A percentile compares a stretch with the other conserved stretches of the same genome.
Evolutionary conservation across 1,284 basidiomycete genomes (phyloP).

Genomic region (Pyrrhoderma noxium): DNA sequence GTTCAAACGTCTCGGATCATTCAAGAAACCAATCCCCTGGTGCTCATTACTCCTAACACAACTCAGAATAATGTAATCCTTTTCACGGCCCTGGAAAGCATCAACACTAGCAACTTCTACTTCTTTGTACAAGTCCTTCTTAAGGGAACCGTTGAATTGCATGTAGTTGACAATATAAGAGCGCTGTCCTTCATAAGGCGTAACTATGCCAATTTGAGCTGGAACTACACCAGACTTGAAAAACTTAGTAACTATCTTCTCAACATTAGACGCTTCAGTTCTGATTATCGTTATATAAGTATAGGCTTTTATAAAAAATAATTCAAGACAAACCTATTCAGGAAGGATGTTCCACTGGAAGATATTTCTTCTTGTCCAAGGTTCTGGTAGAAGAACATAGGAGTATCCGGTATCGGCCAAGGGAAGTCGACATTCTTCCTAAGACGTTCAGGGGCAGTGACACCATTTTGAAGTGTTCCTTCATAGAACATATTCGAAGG

Average conservation of each 20-base stretch:
- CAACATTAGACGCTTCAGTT: constrained; percentile 97
- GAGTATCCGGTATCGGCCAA: constrained; percentile 96
- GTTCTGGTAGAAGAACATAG: constrained; percentile 99
- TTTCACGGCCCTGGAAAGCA: constrained; percentile 98
- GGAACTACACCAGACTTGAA: constrained; percentile 98
- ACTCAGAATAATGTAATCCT: constrained; percentile 98
- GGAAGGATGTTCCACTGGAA: constrained; percentile 95
- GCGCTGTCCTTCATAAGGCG: constrained; percentile 98
- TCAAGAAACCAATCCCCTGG: constrained; percentile 98
- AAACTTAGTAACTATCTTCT: constrained; percentile 99
- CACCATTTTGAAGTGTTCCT: constrained; percentile 97
- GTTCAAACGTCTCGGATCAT: constrained; percentile 94
- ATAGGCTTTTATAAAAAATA: constrained; percentile 16
- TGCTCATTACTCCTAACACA: constrained; percentile 99
- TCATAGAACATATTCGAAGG: constrained; percentile 99
- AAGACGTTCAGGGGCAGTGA: constrained; percentile 94
- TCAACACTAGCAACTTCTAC: constrained; percentile 99
- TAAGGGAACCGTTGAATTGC: constrained; percentile 97
- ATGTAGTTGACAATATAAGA: constrained; percentile 99
- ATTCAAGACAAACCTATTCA: constrained; percentile 66
- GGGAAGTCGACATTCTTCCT: constrained; percentile 98
- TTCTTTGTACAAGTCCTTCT: constrained; percentile 99
- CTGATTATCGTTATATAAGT: constrained; percentile 40
- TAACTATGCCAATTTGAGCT: constrained; percentile 95
- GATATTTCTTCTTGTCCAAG: constrained; percentile 99